These are phyloP conservation scores for Acacia concinna DNA, from an alignment of 331 rosid genomes.

Conservation along the genomic window DNA sequence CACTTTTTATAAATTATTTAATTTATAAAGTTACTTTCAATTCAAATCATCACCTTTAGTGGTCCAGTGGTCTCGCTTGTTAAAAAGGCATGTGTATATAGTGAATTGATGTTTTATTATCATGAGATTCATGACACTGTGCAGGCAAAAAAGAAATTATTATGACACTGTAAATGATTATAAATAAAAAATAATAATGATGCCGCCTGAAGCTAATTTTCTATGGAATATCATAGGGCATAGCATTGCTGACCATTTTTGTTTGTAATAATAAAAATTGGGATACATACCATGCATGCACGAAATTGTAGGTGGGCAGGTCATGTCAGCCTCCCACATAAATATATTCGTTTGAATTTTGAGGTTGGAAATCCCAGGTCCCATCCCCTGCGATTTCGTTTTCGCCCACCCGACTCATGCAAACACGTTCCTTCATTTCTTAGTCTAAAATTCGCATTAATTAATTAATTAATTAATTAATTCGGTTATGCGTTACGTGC, in stretches of 20 bases:
- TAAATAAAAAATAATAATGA: neutral
- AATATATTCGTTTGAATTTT: neutral
- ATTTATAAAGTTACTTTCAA: no score
- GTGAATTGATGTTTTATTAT: neutral
- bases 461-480: neutral
- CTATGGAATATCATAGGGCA: neutral
- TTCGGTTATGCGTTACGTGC: neutral
- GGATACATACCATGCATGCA: slow-evolving; percentile 3
- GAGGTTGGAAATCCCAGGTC: neutral
- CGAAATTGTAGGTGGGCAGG: slow-evolving; percentile 1
- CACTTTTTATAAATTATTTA: no score
- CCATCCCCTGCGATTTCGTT: slow-evolving; percentile 10
- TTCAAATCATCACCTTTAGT: no score
- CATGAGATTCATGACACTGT: no score
- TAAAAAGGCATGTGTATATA: no score
- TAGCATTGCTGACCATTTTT: neutral
- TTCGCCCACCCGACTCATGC: slow-evolving; percentile 17
- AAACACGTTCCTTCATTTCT: neutral
- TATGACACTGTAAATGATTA: neutral
- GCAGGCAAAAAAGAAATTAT: no score
- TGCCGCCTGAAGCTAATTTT: neutral
- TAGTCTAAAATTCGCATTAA: neutral
- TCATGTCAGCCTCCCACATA: neutral
- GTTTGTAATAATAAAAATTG: neutral
- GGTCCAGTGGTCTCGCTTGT: no score